phyloP scores from a whole-genome alignment of 116 monocot genomes.

The Papilionanthe hybrid region DNA sequence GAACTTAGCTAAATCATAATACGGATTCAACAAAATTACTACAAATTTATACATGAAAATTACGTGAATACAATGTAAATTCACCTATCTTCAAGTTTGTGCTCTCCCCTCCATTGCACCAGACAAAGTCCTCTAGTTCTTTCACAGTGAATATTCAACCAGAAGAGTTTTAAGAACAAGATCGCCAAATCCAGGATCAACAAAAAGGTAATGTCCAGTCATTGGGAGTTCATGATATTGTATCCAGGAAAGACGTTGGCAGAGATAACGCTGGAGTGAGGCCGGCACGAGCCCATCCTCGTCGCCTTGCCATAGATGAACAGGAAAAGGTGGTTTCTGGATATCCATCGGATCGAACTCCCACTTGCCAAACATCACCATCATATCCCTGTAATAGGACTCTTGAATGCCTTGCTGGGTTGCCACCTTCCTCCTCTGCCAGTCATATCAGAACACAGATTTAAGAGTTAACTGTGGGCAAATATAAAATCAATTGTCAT shows the following conservation, averaged over 20 bases:
- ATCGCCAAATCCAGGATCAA: slow-evolving; percentile 40
- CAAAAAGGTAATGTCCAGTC: slow-evolving; percentile 42
- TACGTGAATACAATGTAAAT: too few species aligned
- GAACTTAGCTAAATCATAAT: too few species aligned
- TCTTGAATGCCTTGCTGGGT: slow-evolving; percentile 62
- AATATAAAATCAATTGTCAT: too few species aligned
- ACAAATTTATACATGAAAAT: too few species aligned
- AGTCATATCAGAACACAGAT: neutral
- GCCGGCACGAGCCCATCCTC: slow-evolving; percentile 62
- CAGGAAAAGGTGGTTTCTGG: slow-evolving; percentile 24
- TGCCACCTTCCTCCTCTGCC: slow-evolving; percentile 37
- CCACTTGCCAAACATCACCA: slow-evolving; percentile 65
- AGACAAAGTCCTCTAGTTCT: too few species aligned
- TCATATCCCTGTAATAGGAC: slow-evolving; percentile 49
- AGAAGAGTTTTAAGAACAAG: slow-evolving; percentile 39
- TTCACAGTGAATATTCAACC: slow-evolving; percentile 3
- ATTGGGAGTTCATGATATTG: slow-evolving; percentile 46
- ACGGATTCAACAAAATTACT: too few species aligned
- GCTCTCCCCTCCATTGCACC: too few species aligned
- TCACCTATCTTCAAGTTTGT: too few species aligned
- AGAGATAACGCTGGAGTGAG: slow-evolving; percentile 41
- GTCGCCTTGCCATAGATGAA: slow-evolving; percentile 65
- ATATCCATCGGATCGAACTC: slow-evolving; percentile 71
- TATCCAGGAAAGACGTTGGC: slow-evolving; percentile 45
- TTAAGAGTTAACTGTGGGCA: too few species aligned